phyloP scores from a whole-genome alignment of 2,329 filamentous ascomycete species.

The Xylaria sp. region DNA sequence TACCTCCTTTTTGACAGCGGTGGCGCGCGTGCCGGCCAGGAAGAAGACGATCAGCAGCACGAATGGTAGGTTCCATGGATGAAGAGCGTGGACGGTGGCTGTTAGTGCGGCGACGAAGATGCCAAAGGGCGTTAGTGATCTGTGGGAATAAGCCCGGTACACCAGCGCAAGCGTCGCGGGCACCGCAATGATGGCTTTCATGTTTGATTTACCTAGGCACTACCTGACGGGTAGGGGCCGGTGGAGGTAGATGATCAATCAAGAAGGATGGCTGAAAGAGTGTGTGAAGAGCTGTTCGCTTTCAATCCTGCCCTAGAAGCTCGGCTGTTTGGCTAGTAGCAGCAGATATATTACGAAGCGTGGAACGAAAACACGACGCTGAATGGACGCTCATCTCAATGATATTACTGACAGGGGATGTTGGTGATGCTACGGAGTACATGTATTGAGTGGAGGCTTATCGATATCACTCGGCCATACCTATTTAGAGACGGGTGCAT shows the following conservation, averaged over 20 bases:
- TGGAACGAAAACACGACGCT: not conserved
- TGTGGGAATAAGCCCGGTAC: slow-evolving; percentile 74
- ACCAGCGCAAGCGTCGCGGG: slow-evolving; percentile 70
- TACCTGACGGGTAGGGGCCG: not conserved
- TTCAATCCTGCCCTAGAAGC: not conserved
- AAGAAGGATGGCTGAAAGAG: not conserved
- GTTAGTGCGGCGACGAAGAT: slow-evolving; percentile 78
- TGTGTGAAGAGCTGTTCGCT: not conserved
- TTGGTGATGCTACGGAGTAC: not conserved
- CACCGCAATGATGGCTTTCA: slow-evolving; percentile 68
- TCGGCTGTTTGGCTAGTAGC: not conserved
- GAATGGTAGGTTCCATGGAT: slow-evolving; percentile 95
- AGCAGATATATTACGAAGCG: not conserved
- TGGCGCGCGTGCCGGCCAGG: slow-evolving; percentile 82
- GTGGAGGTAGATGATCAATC: not conserved
- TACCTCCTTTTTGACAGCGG: slow-evolving; percentile 87
- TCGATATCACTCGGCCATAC: not conserved
- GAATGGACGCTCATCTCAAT: not conserved
- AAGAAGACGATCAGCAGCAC: slow-evolving; percentile 86
- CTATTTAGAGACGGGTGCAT: not conserved
- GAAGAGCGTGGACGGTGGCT: slow-evolving; percentile 83
- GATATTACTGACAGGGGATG: not conserved
- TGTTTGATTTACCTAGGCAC: slow-evolving; percentile 46
- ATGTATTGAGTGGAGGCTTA: not conserved
- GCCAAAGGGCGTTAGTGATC: slow-evolving; percentile 82